Base-by-base conservation (phyloP, 805 yeast species). In the Candida coleopterorum region DNA sequence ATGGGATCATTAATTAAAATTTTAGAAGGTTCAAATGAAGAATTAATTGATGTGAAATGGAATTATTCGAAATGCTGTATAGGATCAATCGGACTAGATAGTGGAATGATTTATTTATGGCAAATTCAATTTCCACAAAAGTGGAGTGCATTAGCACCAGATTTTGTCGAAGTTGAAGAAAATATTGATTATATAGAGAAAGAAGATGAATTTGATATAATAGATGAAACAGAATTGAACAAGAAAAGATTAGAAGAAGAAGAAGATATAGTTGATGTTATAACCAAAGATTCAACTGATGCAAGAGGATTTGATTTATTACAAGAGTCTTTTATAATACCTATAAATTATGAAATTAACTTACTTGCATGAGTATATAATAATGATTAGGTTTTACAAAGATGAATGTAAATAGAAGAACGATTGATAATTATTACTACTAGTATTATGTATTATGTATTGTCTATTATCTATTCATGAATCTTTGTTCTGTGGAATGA, bases 71-170 rank as follows among this genome's bases (percentile, higher is more conserved):
- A 76, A 37, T 86, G 95, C 56, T 64, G 75, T 42, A 77, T 90
- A 23, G 83, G 82, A 8, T 83, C 95, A 12, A 84, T 85, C 20
- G 96, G 97, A 0, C 62, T 85, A 37, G 97, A 89, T 51, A 69
- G 85, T 22, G 97, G 97, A 1, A 68, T 77, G 25, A 73, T 89
- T 2, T 88, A 85, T 52, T 54, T 84, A 27, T 90, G 97, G 96
- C 75, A 82, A 34, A 73, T 85, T 8, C 74, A 75, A 26, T 76
- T 85, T 15, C 94, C 95, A 1, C 96, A 88, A 49, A 84, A 85
- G 60, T 89, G 97, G 97, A 83, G 94, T 57, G 95, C 97, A 1
- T 65, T 89, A 48, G 97, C 97, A 0, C 97, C 97, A 1, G 97
- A 90, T 56, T 89, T 90, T 55, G 95, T 84, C 32, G 97, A 89